phyloP scores from a whole-genome alignment of 345 rosid genomes.

The Leavenworthia alabamica region DNA sequence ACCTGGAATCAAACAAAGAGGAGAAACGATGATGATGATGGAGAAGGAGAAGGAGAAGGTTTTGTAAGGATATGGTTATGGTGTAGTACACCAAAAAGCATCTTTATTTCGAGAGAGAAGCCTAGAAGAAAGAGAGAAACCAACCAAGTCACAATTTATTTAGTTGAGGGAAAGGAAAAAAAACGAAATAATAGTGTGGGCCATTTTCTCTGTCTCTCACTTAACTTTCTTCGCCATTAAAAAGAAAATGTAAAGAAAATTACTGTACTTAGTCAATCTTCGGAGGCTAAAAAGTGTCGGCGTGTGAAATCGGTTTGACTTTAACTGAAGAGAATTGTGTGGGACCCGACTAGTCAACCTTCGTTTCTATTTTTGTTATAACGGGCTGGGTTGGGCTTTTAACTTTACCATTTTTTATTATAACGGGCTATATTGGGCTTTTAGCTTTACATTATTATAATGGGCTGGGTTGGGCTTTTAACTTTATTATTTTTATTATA shows the following conservation, averaged over 20 bases:
- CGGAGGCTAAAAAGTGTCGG: neutral
- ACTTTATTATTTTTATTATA: no score
- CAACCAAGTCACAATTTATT: neutral
- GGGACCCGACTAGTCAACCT: neutral
- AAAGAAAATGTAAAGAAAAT: no score
- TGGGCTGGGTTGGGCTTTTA: no score
- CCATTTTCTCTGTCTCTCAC: no score
- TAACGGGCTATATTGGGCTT: no score
- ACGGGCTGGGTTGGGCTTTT: no score
- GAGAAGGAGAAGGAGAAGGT: neutral
- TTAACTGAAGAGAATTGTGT: neutral
- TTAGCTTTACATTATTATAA: no score
- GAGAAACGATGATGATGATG: neutral
- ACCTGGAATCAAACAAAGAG: conserved; percentile 2
- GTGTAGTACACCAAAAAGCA: neutral
- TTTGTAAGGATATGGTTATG: neutral
- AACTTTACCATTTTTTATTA: no score
- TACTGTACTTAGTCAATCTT: no score
- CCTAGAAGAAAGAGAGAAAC: neutral
- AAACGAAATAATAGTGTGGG: neutral
- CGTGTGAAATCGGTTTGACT: neutral
- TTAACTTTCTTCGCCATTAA: no score
- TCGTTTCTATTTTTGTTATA: no score
- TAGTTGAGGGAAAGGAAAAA: neutral
- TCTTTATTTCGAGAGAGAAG: neutral